phyloP scores from a whole-genome alignment of 345 rosid species.

The Aquilaria malaccensis region DNA sequence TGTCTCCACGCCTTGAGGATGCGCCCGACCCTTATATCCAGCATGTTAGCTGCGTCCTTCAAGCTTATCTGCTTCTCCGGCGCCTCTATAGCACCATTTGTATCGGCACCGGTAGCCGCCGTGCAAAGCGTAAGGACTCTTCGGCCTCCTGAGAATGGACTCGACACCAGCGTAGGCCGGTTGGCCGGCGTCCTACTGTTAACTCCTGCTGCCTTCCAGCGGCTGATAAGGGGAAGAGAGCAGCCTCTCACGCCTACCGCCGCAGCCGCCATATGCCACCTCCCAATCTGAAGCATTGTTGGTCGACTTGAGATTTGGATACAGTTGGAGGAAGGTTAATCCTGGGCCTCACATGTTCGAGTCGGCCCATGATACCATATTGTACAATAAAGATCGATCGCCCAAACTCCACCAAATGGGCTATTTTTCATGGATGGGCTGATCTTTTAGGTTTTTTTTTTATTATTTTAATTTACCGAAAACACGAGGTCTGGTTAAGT shows the following conservation, averaged over 20 bases:
- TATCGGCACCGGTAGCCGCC: conserved; percentile 4
- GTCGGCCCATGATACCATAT: no score
- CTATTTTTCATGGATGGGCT: no score
- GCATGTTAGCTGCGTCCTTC: conserved; percentile 54
- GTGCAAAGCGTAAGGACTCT: background rate
- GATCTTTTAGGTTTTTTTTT: no score
- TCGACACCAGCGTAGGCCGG: background rate
- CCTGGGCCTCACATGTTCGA: no score
- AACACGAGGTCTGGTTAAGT: no score
- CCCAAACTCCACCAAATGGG: no score
- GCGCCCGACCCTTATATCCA: conserved; percentile 81
- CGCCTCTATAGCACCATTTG: background rate
- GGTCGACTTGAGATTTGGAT: no score
- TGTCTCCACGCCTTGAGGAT: conserved; percentile 88
- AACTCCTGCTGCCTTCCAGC: background rate
- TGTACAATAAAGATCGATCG: no score
- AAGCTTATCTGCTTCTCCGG: conserved; percentile 9
- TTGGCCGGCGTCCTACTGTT: background rate
- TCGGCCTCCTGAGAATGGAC: background rate
- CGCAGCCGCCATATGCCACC: background rate
- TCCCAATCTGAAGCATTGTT: no score
- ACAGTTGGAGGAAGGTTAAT: no score
- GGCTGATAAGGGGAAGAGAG: conserved; percentile 7
- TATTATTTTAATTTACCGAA: no score
- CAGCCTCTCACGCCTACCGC: conserved; percentile 8